Base-by-base conservation (phyloP, 108 stramenopile genomes). In the Skeletonema costatum region DNA sequence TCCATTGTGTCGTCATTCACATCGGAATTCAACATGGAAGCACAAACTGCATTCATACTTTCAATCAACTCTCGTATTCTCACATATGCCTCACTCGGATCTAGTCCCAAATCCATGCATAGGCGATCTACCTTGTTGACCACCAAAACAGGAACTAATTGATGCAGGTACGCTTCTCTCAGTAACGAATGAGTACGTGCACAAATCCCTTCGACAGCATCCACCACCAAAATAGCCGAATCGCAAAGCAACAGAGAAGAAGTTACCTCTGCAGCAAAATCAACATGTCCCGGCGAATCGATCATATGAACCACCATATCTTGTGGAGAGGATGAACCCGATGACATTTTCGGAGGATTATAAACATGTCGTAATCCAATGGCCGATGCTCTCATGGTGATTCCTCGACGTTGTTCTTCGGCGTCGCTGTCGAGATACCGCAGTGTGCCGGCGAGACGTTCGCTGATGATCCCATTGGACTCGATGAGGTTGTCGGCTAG, bases 221-320 rank as follows among this genome's bases (percentile, higher is more conserved):
- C 99, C 13, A 99, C 93, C 30, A 99, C 95, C 13, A 99, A 75
- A 14, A 99, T 61, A 13, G 92, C 94, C 9, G 94, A 94, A 85
- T 99, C 99, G 58, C 97, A 98, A 31, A 96, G 83, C 16, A 97
- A 87, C 8, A 97, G 83, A 8, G 98, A 94, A 8, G 97, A 96
- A 6, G 93, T 90, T 2, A 99, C 99, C 76, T 99, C 99, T 6
- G 89, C 78, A 17, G 91, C 85, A 77, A 99, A 99, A 76, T 99
- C 99, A 16, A 98, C 94, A 82, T 99, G 99, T 38, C 99, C 99
- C 2, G 99, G 99, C 13, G 96, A 96, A 78, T 99, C 99, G 17
- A 98, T 78, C 32, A 99, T 71, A 59, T 99, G 98, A 39, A 99
- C 83, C 14, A 99, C 87, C 71, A 93, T 95, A 12, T 85, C 63